Percentiles rank a stretch among this genome's conserved stretches.
These are phyloP conservation scores for Colletotrichum endophyticum DNA, from an alignment of 2,329 filamentous ascomycete genomes.

Conservation along the genomic window DNA sequence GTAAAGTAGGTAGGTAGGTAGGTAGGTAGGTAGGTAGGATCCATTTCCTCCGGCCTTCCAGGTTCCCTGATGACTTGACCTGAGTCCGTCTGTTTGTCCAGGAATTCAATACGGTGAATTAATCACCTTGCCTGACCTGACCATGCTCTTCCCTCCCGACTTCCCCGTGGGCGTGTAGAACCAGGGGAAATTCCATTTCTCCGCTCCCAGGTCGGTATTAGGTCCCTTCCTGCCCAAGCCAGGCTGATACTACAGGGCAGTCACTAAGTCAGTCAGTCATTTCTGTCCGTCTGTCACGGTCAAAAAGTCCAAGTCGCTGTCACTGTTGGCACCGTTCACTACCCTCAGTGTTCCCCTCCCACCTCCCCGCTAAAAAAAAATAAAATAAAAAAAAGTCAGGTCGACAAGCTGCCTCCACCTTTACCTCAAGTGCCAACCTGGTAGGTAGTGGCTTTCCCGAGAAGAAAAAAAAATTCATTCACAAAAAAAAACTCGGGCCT, in stretches of 20 bases:
- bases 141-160: not conserved
- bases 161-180: not conserved
- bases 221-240: not conserved
- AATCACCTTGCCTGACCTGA: not conserved
- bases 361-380: conserved; percentile 8
- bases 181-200: not conserved
- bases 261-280: not conserved
- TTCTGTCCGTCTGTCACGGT: not conserved
- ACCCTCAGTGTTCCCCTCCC: not conserved
- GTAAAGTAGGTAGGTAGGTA: not conserved
- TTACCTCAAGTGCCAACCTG: conserved; percentile 18
- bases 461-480: conserved; percentile 22
- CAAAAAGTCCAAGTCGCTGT: not conserved
- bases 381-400: not conserved
- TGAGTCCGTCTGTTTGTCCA: not conserved
- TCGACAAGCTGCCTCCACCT: conserved; percentile 17
- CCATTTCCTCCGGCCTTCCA: not conserved
- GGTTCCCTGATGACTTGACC: not conserved
- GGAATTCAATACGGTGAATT: not conserved
- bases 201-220: not conserved
- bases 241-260: not conserved
- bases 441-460: conserved; percentile 19
- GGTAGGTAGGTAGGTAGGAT: not conserved
- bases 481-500: conserved; percentile 23
- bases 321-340: not conserved